Percentiles rank a stretch among this genome's conserved stretches.
Evolutionary conservation across 345 rosid species (phyloP).

Genomic region (Balakata baccata): DNA sequence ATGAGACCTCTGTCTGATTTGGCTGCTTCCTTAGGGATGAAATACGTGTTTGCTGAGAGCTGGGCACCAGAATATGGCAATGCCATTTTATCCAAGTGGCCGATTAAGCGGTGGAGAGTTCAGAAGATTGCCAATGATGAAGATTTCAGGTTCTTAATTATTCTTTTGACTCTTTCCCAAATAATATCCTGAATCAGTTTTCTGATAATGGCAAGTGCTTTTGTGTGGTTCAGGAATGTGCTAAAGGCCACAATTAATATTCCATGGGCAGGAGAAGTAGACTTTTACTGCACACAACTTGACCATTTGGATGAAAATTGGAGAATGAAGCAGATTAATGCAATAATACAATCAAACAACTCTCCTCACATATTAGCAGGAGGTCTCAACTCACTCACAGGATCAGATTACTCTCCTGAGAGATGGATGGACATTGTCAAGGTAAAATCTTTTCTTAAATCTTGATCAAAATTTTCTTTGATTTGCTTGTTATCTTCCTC

Average conservation of each 20-base stretch:
- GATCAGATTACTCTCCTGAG: conserved; percentile 70
- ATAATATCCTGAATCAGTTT: neutral
- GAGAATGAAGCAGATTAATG: conserved; percentile 83
- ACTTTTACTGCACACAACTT: conserved; percentile 80
- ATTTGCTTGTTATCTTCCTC: neutral
- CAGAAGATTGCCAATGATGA: conserved; percentile 75
- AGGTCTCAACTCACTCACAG: conserved; percentile 70
- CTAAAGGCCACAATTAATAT: conserved; percentile 74
- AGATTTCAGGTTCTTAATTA: conserved; percentile 63
- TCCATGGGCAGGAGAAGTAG: conserved; percentile 86
- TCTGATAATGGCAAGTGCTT: neutral
- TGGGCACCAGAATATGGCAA: conserved; percentile 97
- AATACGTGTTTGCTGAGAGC: conserved; percentile 82
- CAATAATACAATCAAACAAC: conserved; percentile 54
- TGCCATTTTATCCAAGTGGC: conserved; percentile 81
- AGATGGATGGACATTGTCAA: conserved; percentile 86
- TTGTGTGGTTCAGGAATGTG: conserved; percentile 57
- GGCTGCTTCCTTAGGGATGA: conserved; percentile 75
- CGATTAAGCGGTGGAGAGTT: conserved; percentile 71
- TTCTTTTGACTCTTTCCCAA: neutral
- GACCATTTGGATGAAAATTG: conserved; percentile 91
- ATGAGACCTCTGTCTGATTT: conserved; percentile 89
- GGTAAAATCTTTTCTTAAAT: conserved; percentile 31
- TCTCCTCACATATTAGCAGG: conserved; percentile 76
- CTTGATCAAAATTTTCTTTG: too few species aligned